Evolutionary conservation across 140 eudicot species (phyloP).

Genomic region (Oenanthe javanica): DNA sequence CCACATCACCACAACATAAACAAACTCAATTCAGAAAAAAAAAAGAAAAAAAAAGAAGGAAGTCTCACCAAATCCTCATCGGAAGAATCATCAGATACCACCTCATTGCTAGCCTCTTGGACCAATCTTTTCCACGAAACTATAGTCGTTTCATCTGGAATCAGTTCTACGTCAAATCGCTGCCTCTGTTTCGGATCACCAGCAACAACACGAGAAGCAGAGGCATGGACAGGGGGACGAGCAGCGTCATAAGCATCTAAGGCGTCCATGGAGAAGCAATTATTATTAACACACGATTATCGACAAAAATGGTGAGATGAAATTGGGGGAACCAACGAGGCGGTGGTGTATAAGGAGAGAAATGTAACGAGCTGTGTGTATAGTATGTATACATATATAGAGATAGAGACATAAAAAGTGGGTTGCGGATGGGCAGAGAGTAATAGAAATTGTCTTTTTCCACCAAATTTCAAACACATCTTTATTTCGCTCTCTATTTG

Average conservation of each 20-base stretch:
- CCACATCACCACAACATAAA: no score
- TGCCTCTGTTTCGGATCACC: not conserved
- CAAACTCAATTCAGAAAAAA: no score
- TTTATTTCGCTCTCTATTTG: no score
- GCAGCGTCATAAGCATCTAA: not conserved
- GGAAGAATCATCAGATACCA: not conserved
- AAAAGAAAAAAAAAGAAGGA: no score
- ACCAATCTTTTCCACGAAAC: not conserved
- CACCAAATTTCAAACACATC: no score
- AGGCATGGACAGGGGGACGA: not conserved
- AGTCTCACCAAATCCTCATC: no score
- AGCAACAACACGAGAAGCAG: not conserved
- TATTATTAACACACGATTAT: not conserved
- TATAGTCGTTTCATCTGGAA: not conserved
- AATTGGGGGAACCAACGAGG: not conserved
- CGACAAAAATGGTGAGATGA: not conserved
- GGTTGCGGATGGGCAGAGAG: no score
- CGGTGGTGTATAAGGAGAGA: not conserved
- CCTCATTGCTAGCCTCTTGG: not conserved
- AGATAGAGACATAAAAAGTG: no score
- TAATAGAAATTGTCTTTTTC: no score
- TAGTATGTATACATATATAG: no score
- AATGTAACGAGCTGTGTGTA: not conserved
- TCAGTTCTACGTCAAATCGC: not conserved
- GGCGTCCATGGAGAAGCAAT: not conserved